Evolutionary conservation across 1,284 basidiomycete species (phyloP).

Genomic region (Ganoderma boninense): DNA sequence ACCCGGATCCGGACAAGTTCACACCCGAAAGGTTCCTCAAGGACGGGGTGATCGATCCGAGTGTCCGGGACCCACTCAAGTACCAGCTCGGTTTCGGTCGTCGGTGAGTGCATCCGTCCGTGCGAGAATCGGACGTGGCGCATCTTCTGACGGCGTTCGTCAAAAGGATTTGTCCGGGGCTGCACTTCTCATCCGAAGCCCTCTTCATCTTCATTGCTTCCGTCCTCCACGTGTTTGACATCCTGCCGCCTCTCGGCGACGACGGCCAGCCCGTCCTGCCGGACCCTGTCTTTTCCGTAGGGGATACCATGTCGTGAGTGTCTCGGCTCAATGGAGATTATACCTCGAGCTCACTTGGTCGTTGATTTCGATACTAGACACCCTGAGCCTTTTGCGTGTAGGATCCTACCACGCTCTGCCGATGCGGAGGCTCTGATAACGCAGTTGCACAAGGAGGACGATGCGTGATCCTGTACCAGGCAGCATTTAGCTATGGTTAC

Average conservation of each 20-base stretch:
- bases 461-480: too few relatives aligned
- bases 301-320: not conserved
- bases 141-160: not conserved
- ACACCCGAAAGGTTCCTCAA: not conserved
- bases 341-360: not conserved
- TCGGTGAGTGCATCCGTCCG: not conserved
- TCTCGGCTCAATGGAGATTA: not conserved
- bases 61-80: not conserved
- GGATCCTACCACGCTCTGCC: not conserved
- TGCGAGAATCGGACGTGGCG: not conserved
- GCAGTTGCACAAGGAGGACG: not conserved
- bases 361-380: not conserved
- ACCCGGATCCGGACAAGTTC: not conserved
- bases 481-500: too few relatives aligned
- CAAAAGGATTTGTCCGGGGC: not conserved
- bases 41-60: not conserved
- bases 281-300: not conserved
- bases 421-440: not conserved
- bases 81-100: not conserved
- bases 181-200: not conserved
- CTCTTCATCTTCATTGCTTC: conserved; percentile 2
- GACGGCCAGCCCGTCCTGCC: not conserved
- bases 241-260: not conserved
- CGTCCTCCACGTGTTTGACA: not conserved
- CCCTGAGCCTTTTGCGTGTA: not conserved